These are phyloP conservation scores for Colletotrichum cereale DNA, from an alignment of 2,329 filamentous ascomycete genomes.

Conservation along the genomic window DNA sequence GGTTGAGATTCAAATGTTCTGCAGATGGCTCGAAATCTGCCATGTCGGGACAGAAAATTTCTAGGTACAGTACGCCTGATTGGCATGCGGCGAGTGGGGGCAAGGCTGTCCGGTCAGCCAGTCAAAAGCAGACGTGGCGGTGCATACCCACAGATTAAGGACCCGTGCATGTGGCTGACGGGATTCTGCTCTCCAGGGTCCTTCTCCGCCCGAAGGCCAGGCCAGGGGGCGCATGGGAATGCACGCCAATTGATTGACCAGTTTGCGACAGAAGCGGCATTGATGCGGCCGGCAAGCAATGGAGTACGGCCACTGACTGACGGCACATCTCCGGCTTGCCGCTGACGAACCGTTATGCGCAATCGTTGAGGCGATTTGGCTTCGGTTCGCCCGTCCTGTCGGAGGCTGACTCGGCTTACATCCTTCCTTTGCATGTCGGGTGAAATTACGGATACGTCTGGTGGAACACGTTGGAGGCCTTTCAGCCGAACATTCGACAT, in stretches of 20 bases:
- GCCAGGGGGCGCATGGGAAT: constrained; percentile 14
- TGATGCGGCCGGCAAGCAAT: neutral
- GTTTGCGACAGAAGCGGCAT: constrained; percentile 3
- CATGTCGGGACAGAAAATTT: constrained; percentile 32
- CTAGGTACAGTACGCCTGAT: neutral
- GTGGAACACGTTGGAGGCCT: neutral
- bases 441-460: neutral
- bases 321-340: neutral
- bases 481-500: neutral
- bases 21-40: constrained; percentile 23
- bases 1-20: constrained; percentile 23
- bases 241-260: neutral
- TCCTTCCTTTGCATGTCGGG: neutral
- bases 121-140: constrained; percentile 23
- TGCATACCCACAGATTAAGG: constrained; percentile 16
- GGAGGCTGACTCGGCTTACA: neutral
- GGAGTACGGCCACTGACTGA: neutral
- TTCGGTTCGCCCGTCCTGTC: neutral
- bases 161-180: constrained; percentile 23
- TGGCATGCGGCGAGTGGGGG: constrained; percentile 30
- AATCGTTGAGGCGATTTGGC: neutral
- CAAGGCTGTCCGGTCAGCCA: constrained; percentile 11
- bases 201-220: constrained; percentile 1
- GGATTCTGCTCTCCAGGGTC: constrained; percentile 21
- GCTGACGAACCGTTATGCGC: neutral